Conservation (phyloP, 1,284 basidiomycete species). For the Cutaneotrichosporon spelunceum region DNA sequence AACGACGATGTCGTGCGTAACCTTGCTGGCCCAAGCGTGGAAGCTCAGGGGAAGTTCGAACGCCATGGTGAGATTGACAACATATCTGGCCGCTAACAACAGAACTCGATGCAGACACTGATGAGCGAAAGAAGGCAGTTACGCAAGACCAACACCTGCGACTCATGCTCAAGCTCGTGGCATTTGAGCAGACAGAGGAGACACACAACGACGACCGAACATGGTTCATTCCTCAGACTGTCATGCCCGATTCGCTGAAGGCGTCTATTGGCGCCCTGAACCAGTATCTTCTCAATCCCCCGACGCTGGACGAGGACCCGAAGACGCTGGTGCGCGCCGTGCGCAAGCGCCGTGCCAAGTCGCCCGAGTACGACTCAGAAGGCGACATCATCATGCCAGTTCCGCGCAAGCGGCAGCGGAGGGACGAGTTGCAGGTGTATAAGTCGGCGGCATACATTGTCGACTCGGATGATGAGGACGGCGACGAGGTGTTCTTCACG, state of each 20-base stretch:
- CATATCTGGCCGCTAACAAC: conserved; percentile 1
- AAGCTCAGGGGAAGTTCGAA: conserved; percentile 67
- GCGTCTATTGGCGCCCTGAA: conserved; percentile 37
- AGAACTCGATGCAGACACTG: conserved; percentile 71
- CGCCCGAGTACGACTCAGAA: conserved; percentile 71
- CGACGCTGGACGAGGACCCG: conserved; percentile 30
- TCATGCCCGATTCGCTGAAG: conserved; percentile 32
- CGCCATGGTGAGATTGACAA: conserved; percentile 65
- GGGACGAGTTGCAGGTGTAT: conserved; percentile 64
- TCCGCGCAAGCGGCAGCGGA: background rate
- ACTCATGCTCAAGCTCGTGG: conserved; percentile 61
- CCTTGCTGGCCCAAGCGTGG: conserved; percentile 60
- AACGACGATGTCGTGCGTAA: conserved; percentile 47
- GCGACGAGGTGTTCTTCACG: conserved; percentile 65
- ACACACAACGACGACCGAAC: conserved; percentile 13
- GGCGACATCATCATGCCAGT: conserved; percentile 54
- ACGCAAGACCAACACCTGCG: conserved; percentile 74
- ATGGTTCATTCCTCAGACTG: conserved; percentile 37
- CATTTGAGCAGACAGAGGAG: conserved; percentile 33
- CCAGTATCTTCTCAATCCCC: conserved; percentile 33
- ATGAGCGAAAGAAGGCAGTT: conserved; percentile 70
- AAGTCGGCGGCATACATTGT: conserved; percentile 86
- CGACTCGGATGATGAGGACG: conserved; percentile 71
- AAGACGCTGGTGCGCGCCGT: conserved; percentile 32
- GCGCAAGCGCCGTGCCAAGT: conserved; percentile 55